Evolutionary conservation across 2,329 filamentous ascomycete genomes (phyloP), one percentile per base, ranked within the genome.

Genomic region (Rachicladosporium sp.): DNA sequence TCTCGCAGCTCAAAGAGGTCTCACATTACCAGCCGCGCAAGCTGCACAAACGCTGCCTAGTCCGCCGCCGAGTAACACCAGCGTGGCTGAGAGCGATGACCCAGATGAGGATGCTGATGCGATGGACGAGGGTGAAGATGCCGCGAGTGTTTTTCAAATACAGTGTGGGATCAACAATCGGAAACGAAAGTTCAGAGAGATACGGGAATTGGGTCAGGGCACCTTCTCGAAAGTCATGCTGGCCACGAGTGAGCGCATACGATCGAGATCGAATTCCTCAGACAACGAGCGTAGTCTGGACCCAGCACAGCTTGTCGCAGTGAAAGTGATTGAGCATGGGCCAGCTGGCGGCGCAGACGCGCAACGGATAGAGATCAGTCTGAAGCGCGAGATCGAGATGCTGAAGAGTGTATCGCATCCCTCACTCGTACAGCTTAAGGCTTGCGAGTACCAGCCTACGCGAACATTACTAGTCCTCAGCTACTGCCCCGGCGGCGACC

Each of bases 161-260:
- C 64, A 67, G 34, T 63, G 63, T 35, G 64, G 65, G 35, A 56
- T 87, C 49, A 77, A 78, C 46, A 91, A 87, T 54, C 84, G 21
- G 48, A 87, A 88, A 57, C 70, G 76, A 12, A 76, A 81, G 41
- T 98, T 91, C 78, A 76, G 83, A 48, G 82, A 81, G 9, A 64
- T 98, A 31, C 80, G 83, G 43, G 67, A 80, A 47, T 72, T 98
- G 4, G 91, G 91, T 4, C 85, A 94, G 52, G 91, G 91, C 30
- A 95, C 91, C 0, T 98, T 98, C 60, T 95, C 88, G 58, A 84
- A 84, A 54, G 91, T 98, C 12, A 81, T 93, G 64, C 69, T 98
- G 32, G 91, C 88, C 4, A 93, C 88, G 8, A 86, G 82, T 52
- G 78, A 93, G 55, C 72, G 76, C 31, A 62, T 63, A 23, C 50